Conservation (phyloP, 495 filamentous ascomycete genomes). For the Astrocystis sublimbata region DNA sequence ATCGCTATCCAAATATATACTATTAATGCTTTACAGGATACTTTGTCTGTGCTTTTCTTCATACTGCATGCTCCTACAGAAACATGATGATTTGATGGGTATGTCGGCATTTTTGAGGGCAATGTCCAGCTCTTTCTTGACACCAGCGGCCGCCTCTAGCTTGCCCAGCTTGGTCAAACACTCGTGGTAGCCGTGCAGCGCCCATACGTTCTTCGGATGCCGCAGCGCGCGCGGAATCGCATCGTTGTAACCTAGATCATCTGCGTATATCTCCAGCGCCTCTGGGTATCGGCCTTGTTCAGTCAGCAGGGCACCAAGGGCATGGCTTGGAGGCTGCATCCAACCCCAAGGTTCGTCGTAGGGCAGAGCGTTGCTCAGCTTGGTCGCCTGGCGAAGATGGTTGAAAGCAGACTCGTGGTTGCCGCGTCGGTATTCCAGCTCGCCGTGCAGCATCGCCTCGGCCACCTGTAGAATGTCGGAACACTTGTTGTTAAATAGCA, state of each 20-base stretch:
- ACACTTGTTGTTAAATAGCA: conserved; percentile 65
- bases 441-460: conserved; percentile 65
- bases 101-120: conserved; percentile 60
- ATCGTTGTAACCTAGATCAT: conserved; percentile 61
- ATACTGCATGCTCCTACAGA: no score
- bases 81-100: conserved; percentile 60
- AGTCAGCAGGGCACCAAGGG: conserved; percentile 61
- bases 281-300: conserved; percentile 61
- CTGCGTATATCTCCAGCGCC: conserved; percentile 56
- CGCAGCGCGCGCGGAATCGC: conserved; percentile 57
- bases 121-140: conserved; percentile 50
- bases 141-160: conserved; percentile 48
- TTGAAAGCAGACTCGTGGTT: conserved; percentile 57
- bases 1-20: no score
- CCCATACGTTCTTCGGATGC: conserved; percentile 70
- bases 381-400: conserved; percentile 54
- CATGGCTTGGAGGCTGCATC: conserved; percentile 69
- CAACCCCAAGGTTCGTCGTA: conserved; percentile 73
- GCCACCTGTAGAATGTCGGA: conserved; percentile 60
- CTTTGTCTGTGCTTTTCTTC: no score
- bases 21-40: no score
- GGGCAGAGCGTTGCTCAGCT: conserved; percentile 55
- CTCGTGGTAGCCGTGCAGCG: conserved; percentile 66
- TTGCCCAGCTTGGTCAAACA: conserved; percentile 56
- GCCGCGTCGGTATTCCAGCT: conserved; percentile 63